phyloP scores from a whole-genome alignment of 345 rosid genomes.

The Brassica incana region DNA sequence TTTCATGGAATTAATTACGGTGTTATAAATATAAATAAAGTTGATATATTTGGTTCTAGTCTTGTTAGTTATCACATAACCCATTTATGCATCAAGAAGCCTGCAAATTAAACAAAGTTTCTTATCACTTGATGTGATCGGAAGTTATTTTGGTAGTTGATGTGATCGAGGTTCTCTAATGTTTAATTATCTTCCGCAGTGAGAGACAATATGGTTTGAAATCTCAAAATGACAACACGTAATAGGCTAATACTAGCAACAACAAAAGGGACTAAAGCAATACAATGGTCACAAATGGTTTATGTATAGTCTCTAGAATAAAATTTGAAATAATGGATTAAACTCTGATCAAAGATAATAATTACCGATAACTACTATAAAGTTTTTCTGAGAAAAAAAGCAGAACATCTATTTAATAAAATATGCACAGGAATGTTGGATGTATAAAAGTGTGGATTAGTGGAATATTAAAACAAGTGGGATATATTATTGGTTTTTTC shows the following conservation, averaged over 20 bases:
- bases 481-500: background rate
- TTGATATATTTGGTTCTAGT: background rate
- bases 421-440: too few species aligned
- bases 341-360: background rate
- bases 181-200: background rate
- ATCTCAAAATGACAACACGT: background rate
- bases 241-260: background rate
- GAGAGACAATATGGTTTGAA: background rate
- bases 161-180: background rate
- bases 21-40: background rate
- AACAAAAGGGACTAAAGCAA: background rate
- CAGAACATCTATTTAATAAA: too few species aligned
- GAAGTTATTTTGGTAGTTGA: background rate
- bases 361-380: background rate
- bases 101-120: background rate
- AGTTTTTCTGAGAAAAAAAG: background rate
- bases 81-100: background rate
- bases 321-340: background rate
- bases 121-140: background rate
- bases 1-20: background rate
- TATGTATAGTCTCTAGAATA: background rate
- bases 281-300: background rate
- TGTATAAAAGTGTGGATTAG: background rate
- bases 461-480: background rate
- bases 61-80: background rate